phyloP scores from a whole-genome alignment of 2,329 filamentous ascomycete species.

The Fusarium longipes region DNA sequence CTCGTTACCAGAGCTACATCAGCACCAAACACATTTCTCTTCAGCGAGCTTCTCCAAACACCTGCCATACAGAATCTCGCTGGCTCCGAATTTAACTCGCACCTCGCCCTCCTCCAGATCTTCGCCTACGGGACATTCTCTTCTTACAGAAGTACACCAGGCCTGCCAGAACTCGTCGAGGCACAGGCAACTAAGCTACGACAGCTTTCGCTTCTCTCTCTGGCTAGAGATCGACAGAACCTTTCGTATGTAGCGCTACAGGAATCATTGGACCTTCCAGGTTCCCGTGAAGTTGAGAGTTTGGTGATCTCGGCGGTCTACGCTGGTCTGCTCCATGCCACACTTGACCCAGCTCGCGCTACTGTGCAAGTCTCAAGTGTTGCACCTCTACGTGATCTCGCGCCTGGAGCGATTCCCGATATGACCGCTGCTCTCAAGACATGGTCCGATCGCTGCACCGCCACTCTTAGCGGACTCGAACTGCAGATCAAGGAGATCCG shows the following conservation, averaged over 20 bases:
- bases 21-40: constrained; percentile 90
- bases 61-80: constrained; percentile 81
- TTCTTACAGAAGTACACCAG: constrained; percentile 67
- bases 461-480: constrained; percentile 80
- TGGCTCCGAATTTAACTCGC: constrained; percentile 67
- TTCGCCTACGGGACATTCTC: constrained; percentile 94
- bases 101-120: constrained; percentile 81
- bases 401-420: constrained; percentile 74
- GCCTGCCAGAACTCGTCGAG: constrained; percentile 76
- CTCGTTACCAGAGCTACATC: constrained; percentile 89
- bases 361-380: constrained; percentile 83
- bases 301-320: constrained; percentile 91
- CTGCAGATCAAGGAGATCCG: constrained; percentile 77
- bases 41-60: constrained; percentile 88
- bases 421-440: constrained; percentile 75
- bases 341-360: constrained; percentile 81
- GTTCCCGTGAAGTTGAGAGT: constrained; percentile 79
- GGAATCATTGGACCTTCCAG: constrained; percentile 72
- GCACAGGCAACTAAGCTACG: constrained; percentile 86
- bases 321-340: constrained; percentile 81
- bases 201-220: constrained; percentile 86
- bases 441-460: constrained; percentile 84
- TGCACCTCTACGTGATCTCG: constrained; percentile 86
- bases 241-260: constrained; percentile 81
- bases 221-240: constrained; percentile 74